These are phyloP conservation scores for Sugiyamaella paludigena DNA, from an alignment of 1,139 yeast genomes.

Conservation along the genomic window DNA sequence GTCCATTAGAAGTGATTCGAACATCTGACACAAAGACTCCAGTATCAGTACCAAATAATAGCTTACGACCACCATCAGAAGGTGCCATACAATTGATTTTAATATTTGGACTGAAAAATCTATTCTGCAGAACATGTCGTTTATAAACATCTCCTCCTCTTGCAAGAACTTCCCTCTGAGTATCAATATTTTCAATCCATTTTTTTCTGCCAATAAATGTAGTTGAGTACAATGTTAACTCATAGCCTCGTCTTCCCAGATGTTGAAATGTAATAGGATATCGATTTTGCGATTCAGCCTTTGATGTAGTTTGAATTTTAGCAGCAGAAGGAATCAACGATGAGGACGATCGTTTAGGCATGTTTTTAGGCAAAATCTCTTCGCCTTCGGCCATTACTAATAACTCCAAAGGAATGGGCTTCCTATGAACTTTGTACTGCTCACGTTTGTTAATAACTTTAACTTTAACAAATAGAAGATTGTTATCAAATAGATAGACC, in stretches of 20 bases:
- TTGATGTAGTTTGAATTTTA: slow-evolving; percentile 14
- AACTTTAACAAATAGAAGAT: slow-evolving; percentile 77
- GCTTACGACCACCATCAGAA: slow-evolving; percentile 89
- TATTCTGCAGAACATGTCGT: slow-evolving; percentile 62
- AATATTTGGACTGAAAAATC: slow-evolving; percentile 57
- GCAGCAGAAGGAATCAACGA: slow-evolving; percentile 43
- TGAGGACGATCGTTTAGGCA: slow-evolving; percentile 43
- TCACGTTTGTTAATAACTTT: slow-evolving; percentile 88
- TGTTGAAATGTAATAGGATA: slow-evolving; percentile 54
- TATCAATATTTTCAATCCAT: slow-evolving; percentile 71
- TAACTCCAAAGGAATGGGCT: slow-evolving; percentile 88
- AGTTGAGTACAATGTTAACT: slow-evolving; percentile 62
- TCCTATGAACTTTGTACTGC: slow-evolving; percentile 84
- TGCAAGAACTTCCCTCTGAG: slow-evolving; percentile 73
- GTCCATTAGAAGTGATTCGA: slow-evolving; percentile 40
- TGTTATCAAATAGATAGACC: slow-evolving; percentile 84
- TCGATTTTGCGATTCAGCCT: slow-evolving; percentile 31
- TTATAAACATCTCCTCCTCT: slow-evolving; percentile 78
- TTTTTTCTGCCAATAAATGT: slow-evolving; percentile 74
- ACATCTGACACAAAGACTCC: slow-evolving; percentile 77
- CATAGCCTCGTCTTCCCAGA: slow-evolving; percentile 64
- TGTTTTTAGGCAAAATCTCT: slow-evolving; percentile 61
- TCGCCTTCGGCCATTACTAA: slow-evolving; percentile 73
- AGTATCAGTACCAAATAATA: slow-evolving; percentile 85
- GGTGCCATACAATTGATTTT: slow-evolving; percentile 91